A percentile compares a stretch with the other conserved stretches of the same genome.
phyloP scores from a whole-genome alignment of 768 basidiomycete species.

The Tulasnella sp. region DNA sequence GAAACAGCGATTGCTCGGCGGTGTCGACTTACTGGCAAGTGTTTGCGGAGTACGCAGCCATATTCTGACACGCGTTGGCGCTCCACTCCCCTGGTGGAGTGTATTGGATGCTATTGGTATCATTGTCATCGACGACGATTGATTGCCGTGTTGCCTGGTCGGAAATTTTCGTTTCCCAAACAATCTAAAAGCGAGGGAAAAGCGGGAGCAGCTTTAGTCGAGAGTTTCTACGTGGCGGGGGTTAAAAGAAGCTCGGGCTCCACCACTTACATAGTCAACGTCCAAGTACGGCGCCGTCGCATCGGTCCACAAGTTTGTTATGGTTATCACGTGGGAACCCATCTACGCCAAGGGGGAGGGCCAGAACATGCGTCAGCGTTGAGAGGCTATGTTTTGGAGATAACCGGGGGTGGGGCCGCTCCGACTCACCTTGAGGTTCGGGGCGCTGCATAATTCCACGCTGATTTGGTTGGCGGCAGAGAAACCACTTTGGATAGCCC shows the following conservation, averaged over 20 bases:
- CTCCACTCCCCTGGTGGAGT: not conserved
- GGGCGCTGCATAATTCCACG: not conserved
- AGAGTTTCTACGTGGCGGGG: not conserved
- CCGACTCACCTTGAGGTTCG: not conserved
- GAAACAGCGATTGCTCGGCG: too few species aligned
- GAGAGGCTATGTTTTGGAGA: not conserved
- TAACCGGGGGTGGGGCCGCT: not conserved
- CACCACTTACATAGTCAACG: constrained; percentile 4
- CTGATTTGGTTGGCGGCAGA: not conserved
- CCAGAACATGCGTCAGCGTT: not conserved
- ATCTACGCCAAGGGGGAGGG: not conserved
- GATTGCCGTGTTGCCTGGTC: not conserved
- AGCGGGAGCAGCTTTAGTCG: not conserved
- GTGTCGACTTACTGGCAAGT: not conserved
- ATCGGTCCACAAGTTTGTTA: not conserved
- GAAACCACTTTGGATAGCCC: not conserved
- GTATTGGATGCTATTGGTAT: not conserved
- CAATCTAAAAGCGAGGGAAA: not conserved
- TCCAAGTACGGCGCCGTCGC: not conserved
- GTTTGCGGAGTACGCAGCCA: not conserved
- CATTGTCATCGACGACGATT: not conserved
- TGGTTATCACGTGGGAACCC: not conserved
- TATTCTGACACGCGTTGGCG: not conserved
- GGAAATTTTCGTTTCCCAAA: not conserved
- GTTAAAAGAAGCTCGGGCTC: not conserved